These are phyloP conservation scores for Athelia psychrophila DNA, from an alignment of 1,284 basidiomycete species.

Conservation along the genomic window DNA sequence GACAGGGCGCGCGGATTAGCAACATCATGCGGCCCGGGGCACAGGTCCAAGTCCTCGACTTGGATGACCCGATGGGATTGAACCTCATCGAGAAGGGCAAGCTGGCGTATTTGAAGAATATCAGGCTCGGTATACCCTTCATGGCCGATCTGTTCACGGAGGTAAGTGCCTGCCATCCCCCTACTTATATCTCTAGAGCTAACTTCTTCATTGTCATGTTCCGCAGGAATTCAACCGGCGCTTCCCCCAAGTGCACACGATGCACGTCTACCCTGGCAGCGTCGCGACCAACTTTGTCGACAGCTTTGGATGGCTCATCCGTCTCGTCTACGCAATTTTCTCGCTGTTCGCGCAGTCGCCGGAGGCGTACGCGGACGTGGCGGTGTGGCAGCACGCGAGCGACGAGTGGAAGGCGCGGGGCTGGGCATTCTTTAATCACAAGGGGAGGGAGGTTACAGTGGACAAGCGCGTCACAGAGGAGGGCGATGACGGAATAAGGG, in stretches of 20 bases:
- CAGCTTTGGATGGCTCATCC: not conserved
- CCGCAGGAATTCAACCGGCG: not conserved
- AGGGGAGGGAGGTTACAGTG: not conserved
- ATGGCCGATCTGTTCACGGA: not conserved
- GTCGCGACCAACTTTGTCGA: not conserved
- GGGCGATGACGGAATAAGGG: no score
- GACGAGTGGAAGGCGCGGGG: not conserved
- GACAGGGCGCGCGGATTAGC: not conserved
- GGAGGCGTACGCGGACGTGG: not conserved
- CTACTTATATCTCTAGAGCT: not conserved
- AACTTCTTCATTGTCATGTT: no score
- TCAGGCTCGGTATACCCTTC: not conserved
- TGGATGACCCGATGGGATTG: not conserved
- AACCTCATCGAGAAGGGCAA: not conserved
- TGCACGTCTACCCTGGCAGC: not conserved
- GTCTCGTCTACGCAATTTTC: not conserved
- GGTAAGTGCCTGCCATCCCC: not conserved
- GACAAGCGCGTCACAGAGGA: not conserved
- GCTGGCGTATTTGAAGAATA: not conserved
- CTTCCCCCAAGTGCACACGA: not conserved
- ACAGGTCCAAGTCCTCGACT: not conserved
- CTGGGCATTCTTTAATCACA: not conserved
- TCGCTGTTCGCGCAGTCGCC: not conserved
- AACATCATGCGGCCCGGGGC: not conserved
- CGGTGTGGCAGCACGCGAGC: not conserved